phyloP scores from a whole-genome alignment of 495 filamentous ascomycete genomes.

The Sporormia fimetaria region DNA sequence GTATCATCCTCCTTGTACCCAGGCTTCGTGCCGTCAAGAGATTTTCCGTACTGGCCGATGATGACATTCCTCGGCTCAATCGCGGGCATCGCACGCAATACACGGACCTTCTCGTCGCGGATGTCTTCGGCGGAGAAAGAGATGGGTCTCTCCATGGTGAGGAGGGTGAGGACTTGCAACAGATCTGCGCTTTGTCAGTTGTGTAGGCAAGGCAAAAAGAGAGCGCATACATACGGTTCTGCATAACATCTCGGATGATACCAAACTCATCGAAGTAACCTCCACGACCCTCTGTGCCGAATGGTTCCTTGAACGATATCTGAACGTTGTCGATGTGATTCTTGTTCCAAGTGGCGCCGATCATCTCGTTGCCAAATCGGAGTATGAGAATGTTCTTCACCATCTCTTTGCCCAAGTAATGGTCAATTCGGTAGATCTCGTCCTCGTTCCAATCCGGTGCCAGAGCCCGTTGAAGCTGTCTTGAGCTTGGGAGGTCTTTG shows the following conservation, averaged over 20 bases:
- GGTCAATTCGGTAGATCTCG: slow-evolving; percentile 98
- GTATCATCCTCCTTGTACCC: slow-evolving; percentile 98
- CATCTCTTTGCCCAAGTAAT: slow-evolving; percentile 99
- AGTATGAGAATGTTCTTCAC: slow-evolving; percentile 99
- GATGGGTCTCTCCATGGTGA: slow-evolving; percentile 97
- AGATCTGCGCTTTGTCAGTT: slow-evolving; percentile 46
- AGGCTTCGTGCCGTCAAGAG: slow-evolving; percentile 92
- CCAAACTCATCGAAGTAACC: slow-evolving; percentile 99
- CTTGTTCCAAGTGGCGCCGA: slow-evolving; percentile 97
- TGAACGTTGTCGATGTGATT: slow-evolving; percentile 99
- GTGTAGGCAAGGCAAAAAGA: background rate
- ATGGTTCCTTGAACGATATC: slow-evolving; percentile 99
- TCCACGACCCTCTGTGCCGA: slow-evolving; percentile 97
- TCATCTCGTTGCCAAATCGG: slow-evolving; percentile 97
- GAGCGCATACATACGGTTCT: slow-evolving; percentile 37
- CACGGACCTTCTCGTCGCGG: slow-evolving; percentile 93
- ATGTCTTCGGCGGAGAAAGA: slow-evolving; percentile 98
- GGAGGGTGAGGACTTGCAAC: slow-evolving; percentile 86
- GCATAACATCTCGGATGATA: slow-evolving; percentile 89
- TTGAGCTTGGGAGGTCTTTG: slow-evolving; percentile 88
- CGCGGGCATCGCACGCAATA: slow-evolving; percentile 81
- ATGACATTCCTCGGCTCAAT: slow-evolving; percentile 99
- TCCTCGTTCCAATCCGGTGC: slow-evolving; percentile 99
- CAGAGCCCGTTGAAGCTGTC: slow-evolving; percentile 87
- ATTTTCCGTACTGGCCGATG: slow-evolving; percentile 97